Conservation (phyloP, 495 filamentous ascomycete genomes). For the Ascobolus immersus region DNA sequence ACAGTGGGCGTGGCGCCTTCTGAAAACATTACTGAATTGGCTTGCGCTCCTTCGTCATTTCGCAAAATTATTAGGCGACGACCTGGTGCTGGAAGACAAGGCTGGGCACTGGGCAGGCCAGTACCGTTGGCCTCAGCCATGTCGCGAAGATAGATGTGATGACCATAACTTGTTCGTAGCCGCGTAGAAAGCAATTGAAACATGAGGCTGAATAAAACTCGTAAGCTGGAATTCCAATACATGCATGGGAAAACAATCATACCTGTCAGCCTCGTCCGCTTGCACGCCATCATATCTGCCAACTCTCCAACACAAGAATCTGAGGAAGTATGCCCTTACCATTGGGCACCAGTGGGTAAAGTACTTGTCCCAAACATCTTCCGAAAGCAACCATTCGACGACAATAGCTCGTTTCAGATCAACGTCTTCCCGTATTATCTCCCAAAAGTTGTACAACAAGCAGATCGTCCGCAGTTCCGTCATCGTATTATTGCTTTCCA, state of each 20-base stretch:
- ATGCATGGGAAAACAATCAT: conserved; percentile 18
- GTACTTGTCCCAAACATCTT: conserved; percentile 51
- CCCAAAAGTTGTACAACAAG: conserved; percentile 66
- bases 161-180: conserved; percentile 47
- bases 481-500: conserved; percentile 74
- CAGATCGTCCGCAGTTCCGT: conserved; percentile 76
- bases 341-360: conserved; percentile 98
- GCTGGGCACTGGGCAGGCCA: conserved; percentile 45
- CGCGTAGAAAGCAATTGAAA: conserved; percentile 42
- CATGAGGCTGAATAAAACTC: conserved; percentile 26
- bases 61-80: conserved; percentile 78
- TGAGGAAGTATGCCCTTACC: conserved; percentile 90
- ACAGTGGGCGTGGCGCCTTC: not conserved
- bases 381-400: conserved; percentile 53
- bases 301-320: conserved; percentile 75
- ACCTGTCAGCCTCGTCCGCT: conserved; percentile 42
- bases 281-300: conserved; percentile 45
- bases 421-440: conserved; percentile 38
- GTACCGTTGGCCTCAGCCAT: conserved; percentile 29
- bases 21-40: conserved; percentile 20
- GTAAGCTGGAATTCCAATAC: conserved; percentile 3
- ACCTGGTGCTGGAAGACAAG: conserved; percentile 71
- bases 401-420: conserved; percentile 47
- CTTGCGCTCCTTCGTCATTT: conserved; percentile 41
- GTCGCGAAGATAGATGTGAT: conserved; percentile 50